Base-by-base conservation (phyloP, 805 yeast species). In the Ogataea parapolymorpha region DNA sequence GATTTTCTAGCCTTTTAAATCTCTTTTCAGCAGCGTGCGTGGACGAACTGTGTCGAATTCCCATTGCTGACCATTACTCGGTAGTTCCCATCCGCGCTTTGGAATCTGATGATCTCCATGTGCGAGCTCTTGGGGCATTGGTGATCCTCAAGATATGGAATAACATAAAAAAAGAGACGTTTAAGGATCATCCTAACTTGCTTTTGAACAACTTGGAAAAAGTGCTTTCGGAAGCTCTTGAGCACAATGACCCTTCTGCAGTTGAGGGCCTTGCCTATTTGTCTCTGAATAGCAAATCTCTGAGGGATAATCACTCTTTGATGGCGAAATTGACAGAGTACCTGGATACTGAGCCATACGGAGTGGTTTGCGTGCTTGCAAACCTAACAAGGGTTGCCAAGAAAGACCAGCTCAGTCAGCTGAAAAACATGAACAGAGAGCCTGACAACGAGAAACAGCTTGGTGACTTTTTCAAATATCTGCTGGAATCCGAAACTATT, bases 71-170 rank as follows among this genome's bases (percentile, higher is more conserved):
- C 15, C 64, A 68, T 33, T 80, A 74, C 55, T 44, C 69, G 26
- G 53, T 59, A 4, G 50, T 74, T 0, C 54, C 79, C 16, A 58
- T 71, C 15, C 55, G 59, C 28, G 71, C 74, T 0, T 42, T 70
- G 9, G 48, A 46, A 11, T 18, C 13, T 14, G 29, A 30, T 4
- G 31, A 18, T 59, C 67, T 7, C 3, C 35, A 41, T 12, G 23
- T 42, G n/a, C 37, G 50, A 17, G 41, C 44, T 13, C 52, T 68
- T 10, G 62, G 80, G 0, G 65, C 74, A 0, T 52, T 79, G 27
- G 72, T 74, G 3, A 51, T 78, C n/a, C 61, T 77, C 6, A 81
- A 81, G 55, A 58, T 78, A 2, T 80, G 85, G 85, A 71, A 72
- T 37, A 67, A 72, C 41, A 58, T 74, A 0, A 65, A 70, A 30